Base-by-base conservation (phyloP, 345 rosid genomes). In the Lenwebbia sp. region DNA sequence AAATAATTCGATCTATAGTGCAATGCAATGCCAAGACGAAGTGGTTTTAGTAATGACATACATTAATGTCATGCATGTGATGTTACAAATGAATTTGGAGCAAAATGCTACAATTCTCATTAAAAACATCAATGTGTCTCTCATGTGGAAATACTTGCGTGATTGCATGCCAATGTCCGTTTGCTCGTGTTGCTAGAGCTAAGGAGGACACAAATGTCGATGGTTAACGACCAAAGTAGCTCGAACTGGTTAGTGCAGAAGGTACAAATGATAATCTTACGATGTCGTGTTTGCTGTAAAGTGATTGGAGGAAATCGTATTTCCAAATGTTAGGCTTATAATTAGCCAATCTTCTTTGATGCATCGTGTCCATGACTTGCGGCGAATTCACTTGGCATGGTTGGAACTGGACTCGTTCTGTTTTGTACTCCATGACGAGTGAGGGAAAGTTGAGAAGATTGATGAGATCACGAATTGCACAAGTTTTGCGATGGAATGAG, bases 301-400 rank as follows among this genome's bases (percentile, higher is more conserved):
- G 90, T 13, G 92, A 89, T 33, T 88, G 91, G n/a, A 93, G 75
- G 85, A 93, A 89, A 87, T 89, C 91, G 60, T 88, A 87, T 58
- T 89, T 90, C 95, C 95, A 93, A 54, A 90, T 90, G 89, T 83
- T 91, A 21, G 95, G 93, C 84, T 89, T 90, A 76, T 93, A 93
- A 86, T 87, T 86, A 58, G 93, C 91, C 15, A 92, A 90, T 55
- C 93, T 85, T 84, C 93, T 88, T 51, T 82, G 83, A 2, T 84
- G 88, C 47, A 2, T 28, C n/a, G 25, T 74, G 21, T 76, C 78
- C 75, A 23, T 8, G 49, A 58, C 86, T 82, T 82, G 44, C 6
- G 44, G 44, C 23, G 23, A 33, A 65, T 30, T 21, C 44, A 10
- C 44, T 65, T 15, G 76, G 76, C 44, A 33, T 33, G 44, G 76